These are phyloP conservation scores for Calendula officinalis DNA, from an alignment of 129 eudicot genomes.

Conservation along the genomic window DNA sequence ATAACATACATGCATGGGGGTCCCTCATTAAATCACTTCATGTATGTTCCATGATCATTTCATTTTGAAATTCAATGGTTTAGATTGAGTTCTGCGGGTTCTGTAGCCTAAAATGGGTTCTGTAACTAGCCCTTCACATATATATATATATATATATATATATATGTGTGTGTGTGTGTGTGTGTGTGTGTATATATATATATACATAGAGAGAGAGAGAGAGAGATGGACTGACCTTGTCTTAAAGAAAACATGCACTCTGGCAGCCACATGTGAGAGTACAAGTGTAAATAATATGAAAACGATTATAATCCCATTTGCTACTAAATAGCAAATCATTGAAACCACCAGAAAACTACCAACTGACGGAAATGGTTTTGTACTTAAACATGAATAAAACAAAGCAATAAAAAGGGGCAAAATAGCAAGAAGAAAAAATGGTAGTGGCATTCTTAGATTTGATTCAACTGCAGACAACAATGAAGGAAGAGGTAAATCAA, in stretches of 20 bases:
- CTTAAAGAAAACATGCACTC: conserved; percentile 61
- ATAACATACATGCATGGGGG: no score
- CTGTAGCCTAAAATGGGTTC: no score
- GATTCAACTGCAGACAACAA: conserved; percentile 76
- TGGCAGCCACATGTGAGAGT: conserved; percentile 55
- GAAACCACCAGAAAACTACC: conserved; percentile 59
- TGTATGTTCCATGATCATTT: no score
- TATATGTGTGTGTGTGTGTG: no score
- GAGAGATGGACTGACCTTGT: conserved; percentile 54
- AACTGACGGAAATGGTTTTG: conserved; percentile 56
- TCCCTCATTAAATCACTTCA: no score
- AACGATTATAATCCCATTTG: conserved; percentile 66
- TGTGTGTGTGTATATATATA: conserved; percentile 3
- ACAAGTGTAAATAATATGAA: conserved; percentile 54
- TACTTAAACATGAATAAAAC: conserved; percentile 46
- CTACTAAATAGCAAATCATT: conserved; percentile 65
- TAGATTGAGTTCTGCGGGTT: no score
- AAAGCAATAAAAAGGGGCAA: conserved; percentile 58
- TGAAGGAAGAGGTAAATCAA: conserved; percentile 78
- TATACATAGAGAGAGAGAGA: conserved; percentile 6
- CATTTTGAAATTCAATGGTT: no score
- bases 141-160: no score
- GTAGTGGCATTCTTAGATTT: conserved; percentile 71
- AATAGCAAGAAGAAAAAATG: conserved; percentile 50
- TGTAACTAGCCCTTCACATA: no score